Percentiles rank a stretch among this genome's conserved stretches.
phyloP scores from a whole-genome alignment of 1,139 yeast genomes.

The Candida sanyaensis region DNA sequence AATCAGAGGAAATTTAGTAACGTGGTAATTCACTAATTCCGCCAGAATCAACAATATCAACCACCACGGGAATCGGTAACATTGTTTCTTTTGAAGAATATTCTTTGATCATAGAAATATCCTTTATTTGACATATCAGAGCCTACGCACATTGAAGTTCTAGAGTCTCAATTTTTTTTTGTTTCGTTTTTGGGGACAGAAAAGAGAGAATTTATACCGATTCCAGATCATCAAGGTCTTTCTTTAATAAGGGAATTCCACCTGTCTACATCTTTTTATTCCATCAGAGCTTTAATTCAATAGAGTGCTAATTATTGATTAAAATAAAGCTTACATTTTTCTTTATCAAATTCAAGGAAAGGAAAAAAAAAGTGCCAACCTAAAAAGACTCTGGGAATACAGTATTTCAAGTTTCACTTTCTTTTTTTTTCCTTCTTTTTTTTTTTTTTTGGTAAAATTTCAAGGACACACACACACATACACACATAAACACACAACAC shows the following conservation, averaged over 20 bases:
- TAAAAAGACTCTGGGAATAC: background rate
- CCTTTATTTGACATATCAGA: background rate
- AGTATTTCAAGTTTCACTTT: constrained; percentile 1
- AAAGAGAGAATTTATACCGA: background rate
- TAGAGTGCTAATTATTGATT: too few species aligned
- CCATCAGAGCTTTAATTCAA: too few species aligned
- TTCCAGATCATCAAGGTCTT: background rate
- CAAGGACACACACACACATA: background rate
- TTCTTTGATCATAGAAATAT: background rate
- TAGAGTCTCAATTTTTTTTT: background rate
- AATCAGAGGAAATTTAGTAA: background rate
- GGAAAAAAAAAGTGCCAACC: background rate
- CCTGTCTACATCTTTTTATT: too few species aligned
- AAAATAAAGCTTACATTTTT: background rate
- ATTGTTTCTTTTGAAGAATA: background rate
- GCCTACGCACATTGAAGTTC: background rate
- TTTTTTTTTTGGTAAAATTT: background rate
- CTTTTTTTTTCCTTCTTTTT: background rate
- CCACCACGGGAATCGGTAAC: too few species aligned
- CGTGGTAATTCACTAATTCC: too few species aligned
- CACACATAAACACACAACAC: background rate
- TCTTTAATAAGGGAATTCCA: too few species aligned
- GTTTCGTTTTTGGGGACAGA: background rate
- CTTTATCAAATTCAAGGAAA: background rate
- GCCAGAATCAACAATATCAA: background rate